Evolutionary conservation across 805 yeast species (phyloP).

Genomic region (Candida nemodendra): DNA sequence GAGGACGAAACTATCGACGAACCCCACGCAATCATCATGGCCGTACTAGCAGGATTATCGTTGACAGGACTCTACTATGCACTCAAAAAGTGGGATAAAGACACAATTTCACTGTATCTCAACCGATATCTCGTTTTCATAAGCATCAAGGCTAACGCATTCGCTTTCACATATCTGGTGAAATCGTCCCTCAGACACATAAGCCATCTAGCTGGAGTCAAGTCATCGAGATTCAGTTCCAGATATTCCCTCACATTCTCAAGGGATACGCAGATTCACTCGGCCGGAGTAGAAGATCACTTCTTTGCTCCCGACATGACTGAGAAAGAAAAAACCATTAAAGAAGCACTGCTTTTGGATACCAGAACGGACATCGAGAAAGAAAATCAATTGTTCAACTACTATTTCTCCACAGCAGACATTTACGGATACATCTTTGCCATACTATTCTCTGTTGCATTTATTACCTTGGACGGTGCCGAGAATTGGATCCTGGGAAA

Average conservation of each 20-base stretch:
- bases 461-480: conserved; percentile 23
- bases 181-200: conserved; percentile 30
- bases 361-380: conserved; percentile 23
- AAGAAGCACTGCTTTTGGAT: conserved; percentile 25
- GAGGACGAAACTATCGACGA: conserved; percentile 21
- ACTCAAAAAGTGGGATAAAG: conserved; percentile 33
- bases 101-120: conserved; percentile 32
- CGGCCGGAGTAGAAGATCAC: conserved; percentile 38
- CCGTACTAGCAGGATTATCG: conserved; percentile 42
- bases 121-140: conserved; percentile 36
- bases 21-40: conserved; percentile 40
- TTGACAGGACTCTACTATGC: conserved; percentile 39
- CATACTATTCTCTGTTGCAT: conserved; percentile 6
- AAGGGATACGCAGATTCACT: conserved; percentile 36
- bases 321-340: conserved; percentile 30
- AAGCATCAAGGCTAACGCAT: conserved; percentile 34
- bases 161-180: conserved; percentile 29
- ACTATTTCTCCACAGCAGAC: conserved; percentile 34
- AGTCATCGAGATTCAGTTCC: conserved; percentile 29
- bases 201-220: conserved; percentile 26
- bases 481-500: conserved; percentile 49
- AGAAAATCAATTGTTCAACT: conserved; percentile 35
- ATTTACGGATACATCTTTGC: conserved; percentile 25
- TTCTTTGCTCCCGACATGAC: conserved; percentile 31
- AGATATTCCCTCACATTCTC: conserved; percentile 44